Conservation (phyloP, 2,329 filamentous ascomycete species). For the Arthrinium phaeospermum region DNA sequence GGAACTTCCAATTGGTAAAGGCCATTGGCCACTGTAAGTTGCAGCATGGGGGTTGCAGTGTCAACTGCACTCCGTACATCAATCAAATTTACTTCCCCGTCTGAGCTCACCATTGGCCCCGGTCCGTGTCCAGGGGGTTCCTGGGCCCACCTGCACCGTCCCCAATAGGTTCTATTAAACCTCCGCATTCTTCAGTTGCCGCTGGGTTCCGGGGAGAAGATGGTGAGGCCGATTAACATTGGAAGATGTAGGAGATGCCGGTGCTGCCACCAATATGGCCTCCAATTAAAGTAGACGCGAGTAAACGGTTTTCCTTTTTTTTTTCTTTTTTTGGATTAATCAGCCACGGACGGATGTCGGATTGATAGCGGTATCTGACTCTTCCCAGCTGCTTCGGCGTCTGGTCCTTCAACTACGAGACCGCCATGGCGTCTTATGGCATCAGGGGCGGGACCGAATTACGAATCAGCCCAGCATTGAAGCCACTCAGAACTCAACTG, state of each 20-base stretch:
- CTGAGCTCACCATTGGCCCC: not conserved
- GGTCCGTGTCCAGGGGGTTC: not conserved
- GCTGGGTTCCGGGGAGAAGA: not conserved
- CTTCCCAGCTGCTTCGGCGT: not conserved
- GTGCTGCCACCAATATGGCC: not conserved
- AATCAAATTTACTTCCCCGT: not conserved
- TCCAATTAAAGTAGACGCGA: not conserved
- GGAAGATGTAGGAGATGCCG: not conserved
- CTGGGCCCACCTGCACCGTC: not conserved
- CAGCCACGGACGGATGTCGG: not conserved
- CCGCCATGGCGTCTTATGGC: not conserved
- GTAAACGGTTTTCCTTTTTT: not conserved
- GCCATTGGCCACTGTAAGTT: not conserved
- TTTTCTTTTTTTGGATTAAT: too few relatives aligned
- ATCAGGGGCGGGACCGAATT: not conserved
- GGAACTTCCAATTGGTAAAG: not conserved
- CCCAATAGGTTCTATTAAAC: not conserved
- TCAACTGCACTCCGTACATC: not conserved
- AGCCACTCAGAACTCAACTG: not conserved
- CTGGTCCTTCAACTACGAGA: not conserved
- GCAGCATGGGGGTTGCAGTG: not conserved
- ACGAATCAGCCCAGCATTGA: not conserved
- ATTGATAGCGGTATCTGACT: too few relatives aligned
- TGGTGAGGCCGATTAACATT: not conserved
- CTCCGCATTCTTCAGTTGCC: slow-evolving; percentile 1